Evolutionary conservation across 495 filamentous ascomycete species (phyloP).

Genomic region (Penicillium lividum): DNA sequence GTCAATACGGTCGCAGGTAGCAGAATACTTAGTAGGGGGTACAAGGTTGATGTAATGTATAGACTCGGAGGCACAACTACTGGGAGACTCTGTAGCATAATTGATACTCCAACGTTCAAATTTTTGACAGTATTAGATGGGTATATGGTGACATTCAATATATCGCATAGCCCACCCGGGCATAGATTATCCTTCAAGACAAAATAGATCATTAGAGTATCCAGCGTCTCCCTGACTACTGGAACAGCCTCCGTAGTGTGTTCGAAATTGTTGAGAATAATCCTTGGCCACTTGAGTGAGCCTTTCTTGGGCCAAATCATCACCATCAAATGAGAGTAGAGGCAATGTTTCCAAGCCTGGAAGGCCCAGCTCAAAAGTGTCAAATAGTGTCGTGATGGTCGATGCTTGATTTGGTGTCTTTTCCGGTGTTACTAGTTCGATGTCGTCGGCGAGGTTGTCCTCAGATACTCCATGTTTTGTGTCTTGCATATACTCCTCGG

Average conservation of each 20-base stretch:
- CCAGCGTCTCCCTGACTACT: constrained; percentile 13
- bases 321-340: constrained; percentile 39
- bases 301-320: constrained; percentile 18
- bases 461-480: constrained; percentile 6
- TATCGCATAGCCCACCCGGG: too few species aligned
- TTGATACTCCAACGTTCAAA: too few species aligned
- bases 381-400: constrained; percentile 37
- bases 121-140: too few species aligned
- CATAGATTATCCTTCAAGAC: constrained; percentile 11
- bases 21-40: too few species aligned
- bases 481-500: constrained; percentile 59
- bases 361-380: constrained; percentile 34
- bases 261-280: constrained; percentile 38
- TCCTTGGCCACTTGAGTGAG: constrained; percentile 24
- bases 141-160: too few species aligned
- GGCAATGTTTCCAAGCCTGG: constrained; percentile 35
- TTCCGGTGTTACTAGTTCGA: constrained; percentile 17
- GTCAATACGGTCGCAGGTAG: too few species aligned
- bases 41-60: too few species aligned
- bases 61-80: too few species aligned
- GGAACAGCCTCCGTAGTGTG: constrained; percentile 37
- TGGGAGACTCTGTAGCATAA: too few species aligned
- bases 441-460: constrained; percentile 8
- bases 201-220: constrained; percentile 36
- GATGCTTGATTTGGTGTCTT: constrained; percentile 21